Base-by-base conservation (phyloP, 768 basidiomycete species). In the Collybia sp. region DNA sequence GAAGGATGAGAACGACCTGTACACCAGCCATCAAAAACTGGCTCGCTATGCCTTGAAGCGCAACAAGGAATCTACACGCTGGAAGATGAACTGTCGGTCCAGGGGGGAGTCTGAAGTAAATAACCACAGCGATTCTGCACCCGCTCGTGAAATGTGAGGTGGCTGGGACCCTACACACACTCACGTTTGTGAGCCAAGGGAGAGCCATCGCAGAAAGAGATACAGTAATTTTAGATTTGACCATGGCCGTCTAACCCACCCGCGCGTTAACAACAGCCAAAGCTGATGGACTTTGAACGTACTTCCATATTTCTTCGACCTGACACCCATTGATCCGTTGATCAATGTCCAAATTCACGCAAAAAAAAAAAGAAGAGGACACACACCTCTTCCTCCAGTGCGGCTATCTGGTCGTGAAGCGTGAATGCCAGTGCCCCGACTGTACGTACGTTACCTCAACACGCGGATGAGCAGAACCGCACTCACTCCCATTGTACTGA, bases 401-500 rank as follows among this genome's bases (percentile, higher is more conserved):
- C 50, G 10, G 55, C 32, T 30, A 52, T 19, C 11, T 53, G 47
- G 39, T 61, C 59, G 42, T 52, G 49, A 37, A 58, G 8, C 5
- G 58, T 55, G 37, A 58, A 61, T 8, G 56, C 46, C 12, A 61
- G 45, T 13, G 59, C 59, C 6, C 45, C 54, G 43, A 61, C 59
- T 61, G 34, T 32, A 31, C 12, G 11, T 3, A 39, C 11, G 44
- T 33, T 19, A 45, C 31, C 12, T 11, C 15, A 20, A 18, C 15
- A 35, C 18, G 43, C 17, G 19, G 15, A 16, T 20, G 19, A 46
- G 37, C 30, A 25, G 25, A n/a, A 17, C 6, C 12, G 11, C 17
- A 13, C 59, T 50, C 25, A 58, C 59, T 52, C 6, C 53, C 51
- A 33, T 52, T 57, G 49, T 58, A 61, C 44, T 61, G 58, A 49